A percentile compares a stretch with the other conserved stretches of the same genome.
Evolutionary conservation across 345 rosid species (phyloP).

Genomic region (Zanthoxylum bungeanum): DNA sequence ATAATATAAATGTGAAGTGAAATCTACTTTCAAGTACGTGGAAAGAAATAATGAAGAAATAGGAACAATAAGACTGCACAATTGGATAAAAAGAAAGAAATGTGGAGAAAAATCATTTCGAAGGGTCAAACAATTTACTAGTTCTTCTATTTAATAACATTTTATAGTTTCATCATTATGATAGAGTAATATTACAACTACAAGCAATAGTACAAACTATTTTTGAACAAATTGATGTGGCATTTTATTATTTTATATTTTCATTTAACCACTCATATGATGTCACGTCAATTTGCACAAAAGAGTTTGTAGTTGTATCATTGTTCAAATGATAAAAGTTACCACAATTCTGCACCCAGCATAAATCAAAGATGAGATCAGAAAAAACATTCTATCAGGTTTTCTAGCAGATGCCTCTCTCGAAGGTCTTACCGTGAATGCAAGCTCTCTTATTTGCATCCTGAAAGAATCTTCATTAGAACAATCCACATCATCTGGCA

Average conservation of each 20-base stretch:
- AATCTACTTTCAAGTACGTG: not conserved
- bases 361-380: not conserved
- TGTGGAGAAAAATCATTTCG: not conserved
- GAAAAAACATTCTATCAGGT: conserved; percentile 6
- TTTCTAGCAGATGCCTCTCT: not conserved
- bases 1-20: not conserved
- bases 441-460: conserved; percentile 74
- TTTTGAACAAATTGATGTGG: too few species aligned
- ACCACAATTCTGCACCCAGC: too few species aligned
- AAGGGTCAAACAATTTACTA: not conserved
- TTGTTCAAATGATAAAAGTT: too few species aligned
- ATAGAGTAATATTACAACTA: not conserved
- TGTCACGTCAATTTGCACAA: conserved; percentile 1
- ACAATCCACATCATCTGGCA: conserved; percentile 77
- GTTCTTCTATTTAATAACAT: not conserved
- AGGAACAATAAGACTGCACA: not conserved
- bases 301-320: too few species aligned
- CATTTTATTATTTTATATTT: too few species aligned
- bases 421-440: conserved; percentile 46
- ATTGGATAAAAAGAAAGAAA: not conserved
- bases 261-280: not conserved
- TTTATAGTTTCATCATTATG: not conserved
- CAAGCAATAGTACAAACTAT: too few species aligned
- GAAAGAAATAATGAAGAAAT: not conserved
- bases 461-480: conserved; percentile 71